Percentiles rank a stretch among this genome's conserved stretches.
Conservation (phyloP, 1,139 yeast genomes). For the Geotrichum klebahnii region DNA sequence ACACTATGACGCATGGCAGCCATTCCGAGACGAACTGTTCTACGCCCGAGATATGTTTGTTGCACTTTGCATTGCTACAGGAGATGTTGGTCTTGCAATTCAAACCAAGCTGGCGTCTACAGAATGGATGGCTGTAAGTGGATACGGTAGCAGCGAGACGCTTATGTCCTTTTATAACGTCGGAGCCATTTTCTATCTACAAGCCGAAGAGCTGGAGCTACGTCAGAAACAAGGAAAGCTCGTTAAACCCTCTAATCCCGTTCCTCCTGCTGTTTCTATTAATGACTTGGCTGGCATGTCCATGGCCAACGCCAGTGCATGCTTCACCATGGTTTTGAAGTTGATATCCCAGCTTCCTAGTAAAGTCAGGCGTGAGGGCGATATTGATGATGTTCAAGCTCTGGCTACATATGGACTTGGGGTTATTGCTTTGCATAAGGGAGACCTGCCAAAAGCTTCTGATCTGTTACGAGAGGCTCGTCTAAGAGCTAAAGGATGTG, state of each 20-base stretch:
- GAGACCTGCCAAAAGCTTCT: constrained; percentile 55
- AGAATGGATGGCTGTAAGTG: constrained; percentile 70
- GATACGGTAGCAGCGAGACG: constrained; percentile 61
- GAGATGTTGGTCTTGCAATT: constrained; percentile 61
- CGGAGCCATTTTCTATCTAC: constrained; percentile 67
- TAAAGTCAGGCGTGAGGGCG: constrained; percentile 43
- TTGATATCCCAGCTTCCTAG: constrained; percentile 53
- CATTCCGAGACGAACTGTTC: constrained; percentile 71
- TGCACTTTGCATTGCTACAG: constrained; percentile 62
- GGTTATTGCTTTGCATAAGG: constrained; percentile 61
- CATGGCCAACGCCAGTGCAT: constrained; percentile 19
- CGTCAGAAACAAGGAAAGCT: constrained; percentile 14
- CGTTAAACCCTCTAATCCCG: constrained; percentile 30
- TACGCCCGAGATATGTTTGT: constrained; percentile 67
- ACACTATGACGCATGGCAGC: constrained; percentile 47
- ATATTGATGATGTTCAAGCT: constrained; percentile 64
- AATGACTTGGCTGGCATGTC: constrained; percentile 30
- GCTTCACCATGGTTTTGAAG: constrained; percentile 44
- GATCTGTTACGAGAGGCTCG: constrained; percentile 65
- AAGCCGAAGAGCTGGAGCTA: constrained; percentile 63
- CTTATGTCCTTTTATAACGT: constrained; percentile 62
- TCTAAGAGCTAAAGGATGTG: constrained; percentile 63
- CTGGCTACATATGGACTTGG: constrained; percentile 83
- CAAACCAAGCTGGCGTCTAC: constrained; percentile 63
- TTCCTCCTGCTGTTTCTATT: constrained; percentile 31